These are phyloP conservation scores for Populus hybrid DNA, from an alignment of 441 rosid species.

Conservation along the genomic window DNA sequence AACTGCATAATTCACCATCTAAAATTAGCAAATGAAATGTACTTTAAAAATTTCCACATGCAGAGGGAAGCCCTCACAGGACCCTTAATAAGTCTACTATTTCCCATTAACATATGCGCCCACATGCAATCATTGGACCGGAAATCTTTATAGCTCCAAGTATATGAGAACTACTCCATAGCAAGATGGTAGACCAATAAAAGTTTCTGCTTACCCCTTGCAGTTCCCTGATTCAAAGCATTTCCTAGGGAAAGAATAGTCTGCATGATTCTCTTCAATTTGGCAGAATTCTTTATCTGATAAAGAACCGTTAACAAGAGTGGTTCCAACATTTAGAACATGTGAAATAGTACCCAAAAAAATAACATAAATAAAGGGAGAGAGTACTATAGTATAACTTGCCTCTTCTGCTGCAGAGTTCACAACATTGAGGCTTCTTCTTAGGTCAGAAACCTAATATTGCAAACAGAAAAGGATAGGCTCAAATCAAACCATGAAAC, in stretches of 20 bases:
- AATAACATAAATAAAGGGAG: background rate
- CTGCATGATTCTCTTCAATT: slow-evolving; percentile 91
- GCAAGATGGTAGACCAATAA: background rate
- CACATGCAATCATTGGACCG: background rate
- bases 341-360: background rate
- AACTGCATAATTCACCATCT: background rate
- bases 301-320: slow-evolving; percentile 9
- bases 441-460: slow-evolving; percentile 76
- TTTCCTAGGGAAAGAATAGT: slow-evolving; percentile 90
- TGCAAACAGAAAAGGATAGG: slow-evolving; percentile 12
- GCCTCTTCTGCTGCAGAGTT: slow-evolving; percentile 87
- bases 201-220: slow-evolving; percentile 71
- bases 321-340: slow-evolving; percentile 2
- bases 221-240: slow-evolving; percentile 96
- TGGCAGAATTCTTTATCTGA: slow-evolving; percentile 67
- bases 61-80: background rate
- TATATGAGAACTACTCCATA: background rate
- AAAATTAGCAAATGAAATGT: background rate
- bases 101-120: background rate
- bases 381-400: slow-evolving; percentile 24
- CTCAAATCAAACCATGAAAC: slow-evolving; percentile 23
- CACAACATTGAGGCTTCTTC: slow-evolving; percentile 60
- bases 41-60: background rate
- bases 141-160: background rate
- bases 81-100: background rate